Evolutionary conservation across 495 filamentous ascomycete species (phyloP).

Genomic region (Penicillium longicatenatum): DNA sequence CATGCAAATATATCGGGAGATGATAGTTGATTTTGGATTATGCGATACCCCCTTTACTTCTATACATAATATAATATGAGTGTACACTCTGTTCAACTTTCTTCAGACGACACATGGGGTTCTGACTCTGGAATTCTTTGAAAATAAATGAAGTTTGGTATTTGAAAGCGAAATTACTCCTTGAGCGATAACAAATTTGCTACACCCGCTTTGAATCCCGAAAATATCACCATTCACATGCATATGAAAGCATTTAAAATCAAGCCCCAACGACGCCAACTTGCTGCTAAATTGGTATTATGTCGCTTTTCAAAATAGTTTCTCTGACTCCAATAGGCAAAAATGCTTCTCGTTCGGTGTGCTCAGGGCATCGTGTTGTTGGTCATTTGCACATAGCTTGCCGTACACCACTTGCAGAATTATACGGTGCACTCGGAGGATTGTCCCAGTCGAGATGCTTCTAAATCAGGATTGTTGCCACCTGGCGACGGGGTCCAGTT

Average conservation of each 20-base stretch:
- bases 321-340: background rate
- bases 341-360: background rate
- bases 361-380: background rate
- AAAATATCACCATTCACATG: background rate
- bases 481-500: slow-evolving; percentile 10
- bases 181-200: background rate
- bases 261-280: slow-evolving; percentile 3
- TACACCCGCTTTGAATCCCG: background rate
- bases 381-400: slow-evolving; percentile 6
- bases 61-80: background rate
- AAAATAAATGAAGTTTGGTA: background rate
- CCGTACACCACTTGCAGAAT: background rate
- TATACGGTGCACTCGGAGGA: slow-evolving; percentile 16
- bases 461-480: background rate
- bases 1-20: slow-evolving; percentile 84
- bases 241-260: background rate
- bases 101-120: too few relatives aligned
- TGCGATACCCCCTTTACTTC: slow-evolving; percentile 6
- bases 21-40: slow-evolving; percentile 40
- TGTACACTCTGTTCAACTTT: background rate
- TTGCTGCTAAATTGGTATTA: slow-evolving; percentile 3
- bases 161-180: background rate
- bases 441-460: slow-evolving; percentile 10
- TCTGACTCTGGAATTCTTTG: background rate
- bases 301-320: background rate